phyloP scores from a whole-genome alignment of 192 early-diverging fungal genomes.

The Piromyces sp. region DNA sequence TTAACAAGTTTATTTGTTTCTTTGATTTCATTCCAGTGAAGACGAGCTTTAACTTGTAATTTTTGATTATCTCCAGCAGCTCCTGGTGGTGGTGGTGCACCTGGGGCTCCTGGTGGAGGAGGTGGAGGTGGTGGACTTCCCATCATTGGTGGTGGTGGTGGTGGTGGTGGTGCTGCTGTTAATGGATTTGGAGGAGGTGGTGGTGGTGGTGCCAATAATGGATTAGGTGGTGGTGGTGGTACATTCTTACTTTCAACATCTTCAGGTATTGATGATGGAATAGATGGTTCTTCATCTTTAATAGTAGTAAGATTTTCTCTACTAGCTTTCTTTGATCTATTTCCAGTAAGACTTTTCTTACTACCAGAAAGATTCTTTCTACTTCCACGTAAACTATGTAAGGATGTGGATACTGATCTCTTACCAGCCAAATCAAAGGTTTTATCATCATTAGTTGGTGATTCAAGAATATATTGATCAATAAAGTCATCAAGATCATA shows the following conservation, averaged over 20 bases:
- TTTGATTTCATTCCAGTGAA: conserved; percentile 26
- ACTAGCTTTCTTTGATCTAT: neutral
- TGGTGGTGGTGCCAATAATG: conserved; percentile 6
- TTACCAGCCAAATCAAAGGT: neutral
- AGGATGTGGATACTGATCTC: neutral
- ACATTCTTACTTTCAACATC: neutral
- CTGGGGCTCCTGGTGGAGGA: neutral
- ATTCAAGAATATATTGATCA: neutral
- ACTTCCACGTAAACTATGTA: neutral
- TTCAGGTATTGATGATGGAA: neutral
- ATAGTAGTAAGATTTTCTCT: conserved; percentile 3
- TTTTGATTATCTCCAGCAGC: conserved; percentile 3
- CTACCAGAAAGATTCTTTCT: neutral
- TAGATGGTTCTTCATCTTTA: neutral
- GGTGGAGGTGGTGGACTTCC: too few relatives aligned
- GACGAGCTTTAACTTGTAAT: conserved; percentile 13
- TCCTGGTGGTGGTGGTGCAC: neutral
- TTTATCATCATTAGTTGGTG: neutral
- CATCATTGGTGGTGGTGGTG: neutral
- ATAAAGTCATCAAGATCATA: neutral
- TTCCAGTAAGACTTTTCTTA: neutral
- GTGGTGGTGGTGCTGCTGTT: conserved; percentile 2
- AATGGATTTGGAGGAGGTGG: conserved; percentile 6
- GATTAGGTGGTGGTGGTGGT: neutral
- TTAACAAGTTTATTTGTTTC: conserved; percentile 8